phyloP scores from a whole-genome alignment of 202 grass and related monocot species.

The Musa balbisiana region DNA sequence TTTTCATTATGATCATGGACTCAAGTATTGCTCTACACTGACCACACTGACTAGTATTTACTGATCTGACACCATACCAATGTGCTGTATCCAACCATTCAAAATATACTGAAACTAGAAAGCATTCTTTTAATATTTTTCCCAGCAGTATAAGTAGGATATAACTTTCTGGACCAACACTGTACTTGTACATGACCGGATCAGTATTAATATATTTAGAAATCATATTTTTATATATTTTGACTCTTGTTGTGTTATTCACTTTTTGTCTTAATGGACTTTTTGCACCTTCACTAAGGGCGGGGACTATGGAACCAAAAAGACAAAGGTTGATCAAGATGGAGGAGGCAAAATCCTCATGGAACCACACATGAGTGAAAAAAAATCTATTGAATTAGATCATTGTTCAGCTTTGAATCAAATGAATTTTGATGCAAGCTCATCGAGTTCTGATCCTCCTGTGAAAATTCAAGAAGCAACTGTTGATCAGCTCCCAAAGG shows the following conservation, averaged over 20 bases:
- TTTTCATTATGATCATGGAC: too few relatives aligned
- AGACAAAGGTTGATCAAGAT: constrained; percentile 79
- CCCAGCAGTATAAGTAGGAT: too few relatives aligned
- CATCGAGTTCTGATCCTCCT: constrained; percentile 50
- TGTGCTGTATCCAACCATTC: too few relatives aligned
- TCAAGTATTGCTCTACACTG: too few relatives aligned
- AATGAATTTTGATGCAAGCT: constrained; percentile 56
- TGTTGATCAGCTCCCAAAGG: constrained; percentile 74
- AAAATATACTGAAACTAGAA: too few relatives aligned
- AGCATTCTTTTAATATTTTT: too few relatives aligned
- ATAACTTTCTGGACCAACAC: too few relatives aligned
- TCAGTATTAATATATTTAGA: not conserved
- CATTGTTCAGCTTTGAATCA: constrained; percentile 37
- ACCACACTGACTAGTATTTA: too few relatives aligned
- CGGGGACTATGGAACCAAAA: constrained; percentile 72
- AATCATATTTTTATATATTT: not conserved
- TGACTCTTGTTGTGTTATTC: not conserved
- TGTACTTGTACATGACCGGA: not conserved
- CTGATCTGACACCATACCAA: too few relatives aligned
- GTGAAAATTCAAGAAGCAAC: constrained; percentile 45
- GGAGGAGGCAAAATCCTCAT: constrained; percentile 48
- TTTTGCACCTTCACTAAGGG: constrained; percentile 36
- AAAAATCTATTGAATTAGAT: constrained; percentile 39
- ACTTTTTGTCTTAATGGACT: not conserved
- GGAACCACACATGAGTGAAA: constrained; percentile 39